Percentiles rank a stretch among this genome's conserved stretches.
These are phyloP conservation scores for Vitis hybrid DNA, from an alignment of 177 flowering plant genomes.

Conservation along the genomic window DNA sequence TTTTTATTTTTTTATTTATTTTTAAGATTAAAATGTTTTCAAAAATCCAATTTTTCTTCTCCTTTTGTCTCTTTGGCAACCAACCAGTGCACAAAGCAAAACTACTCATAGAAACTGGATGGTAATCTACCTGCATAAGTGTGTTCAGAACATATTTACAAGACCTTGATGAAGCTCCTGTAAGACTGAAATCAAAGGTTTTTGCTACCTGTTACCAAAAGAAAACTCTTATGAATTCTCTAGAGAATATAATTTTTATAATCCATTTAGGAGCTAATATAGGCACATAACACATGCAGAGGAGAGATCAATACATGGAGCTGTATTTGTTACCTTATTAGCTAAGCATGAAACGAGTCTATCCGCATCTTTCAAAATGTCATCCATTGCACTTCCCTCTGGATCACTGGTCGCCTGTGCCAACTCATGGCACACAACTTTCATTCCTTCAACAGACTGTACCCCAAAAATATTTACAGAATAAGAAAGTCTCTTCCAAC, in stretches of 20 bases:
- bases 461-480: neutral
- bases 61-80: neutral
- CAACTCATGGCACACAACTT: conserved; percentile 94
- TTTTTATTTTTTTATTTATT: too few relatives aligned
- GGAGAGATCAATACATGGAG: too few relatives aligned
- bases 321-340: conserved; percentile 53
- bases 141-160: conserved; percentile 99
- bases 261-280: too few relatives aligned
- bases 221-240: neutral
- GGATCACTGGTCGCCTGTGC: conserved; percentile 78
- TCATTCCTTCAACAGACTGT: conserved; percentile 99
- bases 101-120: neutral
- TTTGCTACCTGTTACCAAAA: conserved; percentile 63
- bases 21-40: too few relatives aligned
- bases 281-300: too few relatives aligned
- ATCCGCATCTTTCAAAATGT: conserved; percentile 88
- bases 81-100: neutral
- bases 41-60: neutral
- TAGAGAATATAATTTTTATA: too few relatives aligned
- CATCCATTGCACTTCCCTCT: conserved; percentile 80
- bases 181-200: conserved; percentile 88
- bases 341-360: conserved; percentile 91
- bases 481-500: neutral
- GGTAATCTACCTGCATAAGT: conserved; percentile 82
- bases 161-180: conserved; percentile 95